Evolutionary conservation across 495 filamentous ascomycete species (phyloP).

Genomic region (Hyaloscypha variabilis): DNA sequence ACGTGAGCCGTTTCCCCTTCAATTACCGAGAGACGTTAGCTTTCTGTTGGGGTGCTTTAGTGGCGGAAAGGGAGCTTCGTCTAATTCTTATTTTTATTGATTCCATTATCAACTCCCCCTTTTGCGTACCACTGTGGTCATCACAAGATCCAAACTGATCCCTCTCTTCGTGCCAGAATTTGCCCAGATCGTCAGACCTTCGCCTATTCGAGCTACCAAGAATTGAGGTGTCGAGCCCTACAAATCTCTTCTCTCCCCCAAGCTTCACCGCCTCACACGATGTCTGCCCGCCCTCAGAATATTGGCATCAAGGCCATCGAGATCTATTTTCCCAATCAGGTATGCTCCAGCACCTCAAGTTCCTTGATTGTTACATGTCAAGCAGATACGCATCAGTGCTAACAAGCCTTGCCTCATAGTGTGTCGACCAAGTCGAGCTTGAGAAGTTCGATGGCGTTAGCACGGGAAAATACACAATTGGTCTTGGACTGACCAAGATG

Average conservation of each 20-base stretch:
- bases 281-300: conserved; percentile 87
- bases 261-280: conserved; percentile 44
- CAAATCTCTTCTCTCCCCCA: neutral
- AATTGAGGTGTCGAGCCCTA: neutral
- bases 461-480: conserved; percentile 97
- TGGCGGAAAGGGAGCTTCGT: conserved; percentile 7
- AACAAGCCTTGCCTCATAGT: conserved; percentile 55
- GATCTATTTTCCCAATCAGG: conserved; percentile 97
- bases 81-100: conserved; percentile 7
- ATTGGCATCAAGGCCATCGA: conserved; percentile 99
- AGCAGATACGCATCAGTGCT: conserved; percentile 16
- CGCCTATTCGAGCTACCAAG: neutral
- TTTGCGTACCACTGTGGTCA: neutral
- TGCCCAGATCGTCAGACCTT: neutral
- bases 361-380: neutral
- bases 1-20: neutral
- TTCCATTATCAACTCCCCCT: neutral
- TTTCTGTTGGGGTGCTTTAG: neutral
- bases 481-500: conserved; percentile 99
- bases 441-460: conserved; percentile 98
- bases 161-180: neutral
- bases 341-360: conserved; percentile 44
- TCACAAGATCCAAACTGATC: neutral
- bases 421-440: conserved; percentile 92
- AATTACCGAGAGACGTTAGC: neutral